Percentiles rank a stretch among this genome's conserved stretches.
phyloP scores from a whole-genome alignment of 2,329 filamentous ascomycete genomes.

The Saccharata proteae region DNA sequence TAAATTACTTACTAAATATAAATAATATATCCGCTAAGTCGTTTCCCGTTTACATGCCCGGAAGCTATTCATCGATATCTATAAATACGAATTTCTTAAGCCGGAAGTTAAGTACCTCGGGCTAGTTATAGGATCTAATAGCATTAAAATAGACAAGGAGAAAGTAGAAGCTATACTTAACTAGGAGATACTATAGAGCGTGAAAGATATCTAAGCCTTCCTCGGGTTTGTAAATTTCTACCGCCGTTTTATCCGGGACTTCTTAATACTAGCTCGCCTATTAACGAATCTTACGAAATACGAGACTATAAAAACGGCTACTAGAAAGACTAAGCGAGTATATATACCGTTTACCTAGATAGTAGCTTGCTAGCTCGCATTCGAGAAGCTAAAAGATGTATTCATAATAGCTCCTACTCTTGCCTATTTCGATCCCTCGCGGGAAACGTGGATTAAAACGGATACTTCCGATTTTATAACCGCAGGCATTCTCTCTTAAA shows the following conservation, averaged over 20 bases:
- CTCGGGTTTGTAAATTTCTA: slow-evolving; percentile 17
- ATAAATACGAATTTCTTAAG: slow-evolving; percentile 1
- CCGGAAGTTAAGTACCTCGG: slow-evolving; percentile 4
- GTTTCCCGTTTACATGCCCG: neutral
- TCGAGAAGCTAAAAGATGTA: neutral
- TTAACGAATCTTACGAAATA: slow-evolving; percentile 5
- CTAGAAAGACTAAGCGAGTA: neutral
- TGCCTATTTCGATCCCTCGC: neutral
- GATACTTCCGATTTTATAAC: slow-evolving; percentile 2
- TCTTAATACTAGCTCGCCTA: slow-evolving; percentile 8
- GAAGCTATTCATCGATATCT: neutral
- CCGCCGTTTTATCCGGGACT: slow-evolving; percentile 14
- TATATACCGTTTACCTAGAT: neutral
- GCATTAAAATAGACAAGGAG: slow-evolving; percentile 4
- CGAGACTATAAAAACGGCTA: neutral
- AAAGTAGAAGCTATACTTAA: slow-evolving; percentile 1
- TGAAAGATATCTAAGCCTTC: slow-evolving; percentile 12
- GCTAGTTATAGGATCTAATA: neutral
- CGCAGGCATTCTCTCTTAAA: neutral
- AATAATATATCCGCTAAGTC: neutral
- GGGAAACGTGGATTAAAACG: slow-evolving; percentile 1
- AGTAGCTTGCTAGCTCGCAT: neutral
- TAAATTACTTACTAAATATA: neutral
- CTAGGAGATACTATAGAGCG: neutral
- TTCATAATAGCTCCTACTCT: neutral